phyloP scores from a whole-genome alignment of 495 filamentous ascomycete genomes.

The Aspergillus ostianus region DNA sequence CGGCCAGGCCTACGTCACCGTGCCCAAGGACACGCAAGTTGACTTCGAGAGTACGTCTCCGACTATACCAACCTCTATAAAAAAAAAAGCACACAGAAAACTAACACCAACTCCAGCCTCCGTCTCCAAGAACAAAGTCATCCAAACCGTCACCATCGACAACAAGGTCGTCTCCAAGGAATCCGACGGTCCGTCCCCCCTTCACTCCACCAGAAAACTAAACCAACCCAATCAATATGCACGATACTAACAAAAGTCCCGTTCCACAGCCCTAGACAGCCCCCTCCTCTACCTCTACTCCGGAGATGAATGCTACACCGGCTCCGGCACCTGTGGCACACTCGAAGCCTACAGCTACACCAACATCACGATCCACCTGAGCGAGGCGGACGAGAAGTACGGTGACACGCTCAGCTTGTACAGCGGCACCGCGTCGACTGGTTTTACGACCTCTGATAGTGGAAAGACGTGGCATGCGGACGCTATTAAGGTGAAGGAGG shows the following conservation, averaged over 20 bases:
- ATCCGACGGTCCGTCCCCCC: slow-evolving; percentile 13
- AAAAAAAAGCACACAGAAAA: too few relatives aligned
- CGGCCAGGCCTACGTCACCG: slow-evolving; percentile 20
- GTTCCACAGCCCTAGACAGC: slow-evolving; percentile 10
- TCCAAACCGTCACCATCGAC: slow-evolving; percentile 22
- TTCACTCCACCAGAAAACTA: too few relatives aligned
- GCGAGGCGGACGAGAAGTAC: slow-evolving; percentile 14
- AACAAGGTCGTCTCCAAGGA: slow-evolving; percentile 21
- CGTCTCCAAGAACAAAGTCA: slow-evolving; percentile 17
- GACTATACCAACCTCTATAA: too few relatives aligned
- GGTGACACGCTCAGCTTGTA: slow-evolving; percentile 12
- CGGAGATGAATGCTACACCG: slow-evolving; percentile 23
- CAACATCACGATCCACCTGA: slow-evolving; percentile 20
- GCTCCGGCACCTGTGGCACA: slow-evolving; percentile 20
- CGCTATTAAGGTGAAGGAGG: slow-evolving; percentile 10
- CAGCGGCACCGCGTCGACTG: slow-evolving; percentile 8
- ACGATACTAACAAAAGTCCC: too few relatives aligned
- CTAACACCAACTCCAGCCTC: slow-evolving; percentile 5
- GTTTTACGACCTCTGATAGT: slow-evolving; percentile 12
- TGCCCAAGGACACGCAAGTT: slow-evolving; percentile 15
- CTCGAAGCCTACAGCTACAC: slow-evolving; percentile 13
- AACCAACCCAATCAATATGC: too few relatives aligned
- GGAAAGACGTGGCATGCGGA: slow-evolving; percentile 19
- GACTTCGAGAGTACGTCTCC: slow-evolving; percentile 19
- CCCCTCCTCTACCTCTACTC: slow-evolving; percentile 20